phyloP scores from a whole-genome alignment of 306 rosid species.

The Vigna unguiculata region DNA sequence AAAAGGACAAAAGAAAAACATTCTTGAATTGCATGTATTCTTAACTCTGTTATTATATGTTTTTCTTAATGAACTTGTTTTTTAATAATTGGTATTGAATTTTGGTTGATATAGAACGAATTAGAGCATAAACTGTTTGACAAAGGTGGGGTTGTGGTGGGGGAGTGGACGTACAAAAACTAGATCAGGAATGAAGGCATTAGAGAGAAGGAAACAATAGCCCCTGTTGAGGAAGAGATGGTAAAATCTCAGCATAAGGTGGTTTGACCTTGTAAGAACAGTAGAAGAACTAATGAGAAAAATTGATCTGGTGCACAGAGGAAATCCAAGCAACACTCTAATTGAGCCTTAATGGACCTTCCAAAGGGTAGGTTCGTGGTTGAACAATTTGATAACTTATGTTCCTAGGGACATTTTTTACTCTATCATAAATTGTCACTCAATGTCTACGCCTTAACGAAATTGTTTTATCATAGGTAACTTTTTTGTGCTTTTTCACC shows the following conservation, averaged over 20 bases:
- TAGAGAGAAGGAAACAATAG: background rate
- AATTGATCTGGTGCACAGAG: too few relatives aligned
- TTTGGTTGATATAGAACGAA: background rate
- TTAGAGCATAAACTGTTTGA: background rate
- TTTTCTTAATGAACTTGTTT: too few relatives aligned
- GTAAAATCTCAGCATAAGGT: background rate
- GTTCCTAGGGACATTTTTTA: background rate
- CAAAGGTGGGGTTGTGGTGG: background rate
- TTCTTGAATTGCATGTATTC: background rate
- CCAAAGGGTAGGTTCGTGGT: background rate
- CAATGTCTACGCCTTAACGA: background rate
- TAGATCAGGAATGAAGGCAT: background rate
- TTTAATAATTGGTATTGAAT: background rate
- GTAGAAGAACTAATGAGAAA: too few relatives aligned
- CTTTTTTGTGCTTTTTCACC: background rate
- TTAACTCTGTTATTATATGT: too few relatives aligned
- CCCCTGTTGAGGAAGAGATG: background rate
- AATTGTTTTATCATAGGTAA: background rate
- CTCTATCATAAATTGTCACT: background rate
- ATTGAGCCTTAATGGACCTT: background rate
- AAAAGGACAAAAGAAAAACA: background rate
- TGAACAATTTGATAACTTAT: background rate
- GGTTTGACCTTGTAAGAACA: background rate
- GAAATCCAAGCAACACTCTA: too few relatives aligned
- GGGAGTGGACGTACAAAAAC: background rate